phyloP scores from a whole-genome alignment of 2,329 filamentous ascomycete species.

The Ampelomyces quisqualis region DNA sequence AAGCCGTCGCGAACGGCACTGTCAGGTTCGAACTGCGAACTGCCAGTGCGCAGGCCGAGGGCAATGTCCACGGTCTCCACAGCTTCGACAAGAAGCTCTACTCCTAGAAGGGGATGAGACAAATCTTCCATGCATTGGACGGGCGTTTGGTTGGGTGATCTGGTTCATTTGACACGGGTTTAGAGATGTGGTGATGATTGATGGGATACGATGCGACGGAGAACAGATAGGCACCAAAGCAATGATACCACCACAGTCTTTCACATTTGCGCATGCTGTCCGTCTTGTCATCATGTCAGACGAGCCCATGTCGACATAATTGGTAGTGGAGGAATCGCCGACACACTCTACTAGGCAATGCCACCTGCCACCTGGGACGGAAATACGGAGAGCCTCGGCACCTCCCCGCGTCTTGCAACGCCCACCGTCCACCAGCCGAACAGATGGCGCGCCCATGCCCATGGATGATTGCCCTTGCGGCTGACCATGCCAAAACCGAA shows the following conservation, averaged over 20 bases:
- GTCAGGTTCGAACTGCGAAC: constrained; percentile 94
- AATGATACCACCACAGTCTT: constrained; percentile 41
- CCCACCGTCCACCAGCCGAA: constrained; percentile 20
- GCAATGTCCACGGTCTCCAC: constrained; percentile 93
- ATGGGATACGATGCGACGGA: constrained; percentile 25
- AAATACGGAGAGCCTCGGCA: constrained; percentile 34
- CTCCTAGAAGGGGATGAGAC: constrained; percentile 57
- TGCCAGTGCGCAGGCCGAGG: constrained; percentile 91
- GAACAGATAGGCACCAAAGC: constrained; percentile 36
- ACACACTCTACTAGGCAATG: constrained; percentile 12
- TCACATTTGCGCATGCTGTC: background rate
- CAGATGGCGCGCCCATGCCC: constrained; percentile 22
- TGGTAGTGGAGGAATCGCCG: too few relatives aligned
- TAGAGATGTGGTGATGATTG: constrained; percentile 27
- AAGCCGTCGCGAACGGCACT: constrained; percentile 69
- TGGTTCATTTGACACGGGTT: constrained; percentile 14
- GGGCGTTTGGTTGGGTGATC: constrained; percentile 27
- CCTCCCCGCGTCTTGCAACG: constrained; percentile 27
- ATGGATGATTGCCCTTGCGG: constrained; percentile 12
- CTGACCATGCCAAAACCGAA: constrained; percentile 30
- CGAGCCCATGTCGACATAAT: too few relatives aligned
- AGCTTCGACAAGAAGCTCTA: constrained; percentile 99
- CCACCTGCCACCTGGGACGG: constrained; percentile 3
- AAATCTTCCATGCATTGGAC: constrained; percentile 30
- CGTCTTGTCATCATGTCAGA: too few relatives aligned